These are phyloP conservation scores for Coprinopsis sp. DNA, from an alignment of 768 basidiomycete species.

Conservation along the genomic window DNA sequence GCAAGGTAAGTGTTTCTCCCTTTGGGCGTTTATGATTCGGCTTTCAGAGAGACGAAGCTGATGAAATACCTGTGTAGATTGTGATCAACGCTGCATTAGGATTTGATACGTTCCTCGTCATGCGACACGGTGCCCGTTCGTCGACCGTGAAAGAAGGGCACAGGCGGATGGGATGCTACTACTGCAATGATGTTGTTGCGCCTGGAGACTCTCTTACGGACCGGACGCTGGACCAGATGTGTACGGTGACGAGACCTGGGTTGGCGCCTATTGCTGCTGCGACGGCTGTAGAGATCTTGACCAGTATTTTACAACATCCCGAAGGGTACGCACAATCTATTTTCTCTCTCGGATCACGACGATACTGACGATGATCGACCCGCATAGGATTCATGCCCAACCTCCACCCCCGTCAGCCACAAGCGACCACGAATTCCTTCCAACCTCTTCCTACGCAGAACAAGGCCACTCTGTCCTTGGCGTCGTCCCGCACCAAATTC, in stretches of 20 bases:
- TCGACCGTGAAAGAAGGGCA: conserved; percentile 24
- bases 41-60: not conserved
- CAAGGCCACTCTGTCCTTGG: conserved; percentile 58
- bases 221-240: conserved; percentile 97
- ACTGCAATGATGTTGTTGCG: conserved; percentile 97
- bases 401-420: conserved; percentile 56
- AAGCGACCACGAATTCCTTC: conserved; percentile 24
- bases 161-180: conserved; percentile 82
- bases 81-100: conserved; percentile 93
- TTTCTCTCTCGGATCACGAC: not conserved
- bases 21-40: not conserved
- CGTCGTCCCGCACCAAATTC: conserved; percentile 88
- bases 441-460: conserved; percentile 22
- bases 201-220: conserved; percentile 85
- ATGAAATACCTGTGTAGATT: conserved; percentile 45
- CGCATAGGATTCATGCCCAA: conserved; percentile 40
- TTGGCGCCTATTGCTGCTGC: conserved; percentile 90
- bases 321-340: conserved; percentile 51
- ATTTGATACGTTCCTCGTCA: conserved; percentile 94
- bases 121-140: conserved; percentile 83
- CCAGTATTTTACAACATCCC: conserved; percentile 86
- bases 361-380: no score
- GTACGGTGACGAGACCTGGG: conserved; percentile 94
- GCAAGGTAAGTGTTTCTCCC: conserved; percentile 52
- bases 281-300: conserved; percentile 88